Evolutionary conservation across 768 basidiomycete species (phyloP).

Genomic region (Tubosaeta brunneosetosa): DNA sequence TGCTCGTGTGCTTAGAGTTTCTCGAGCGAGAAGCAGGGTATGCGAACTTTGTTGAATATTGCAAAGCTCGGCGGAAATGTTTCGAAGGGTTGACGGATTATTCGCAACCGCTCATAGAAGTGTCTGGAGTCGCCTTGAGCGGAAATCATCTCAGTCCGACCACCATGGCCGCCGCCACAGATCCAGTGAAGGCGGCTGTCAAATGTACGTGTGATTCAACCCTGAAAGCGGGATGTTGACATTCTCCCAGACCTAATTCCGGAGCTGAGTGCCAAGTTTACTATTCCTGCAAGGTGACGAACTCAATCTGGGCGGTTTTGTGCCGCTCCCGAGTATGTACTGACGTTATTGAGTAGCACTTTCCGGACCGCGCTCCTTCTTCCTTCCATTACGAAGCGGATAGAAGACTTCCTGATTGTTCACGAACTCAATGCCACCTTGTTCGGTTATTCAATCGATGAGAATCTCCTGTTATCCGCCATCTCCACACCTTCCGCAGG

Average conservation of each 20-base stretch:
- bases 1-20: slow-evolving; percentile 2
- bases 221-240: slow-evolving; percentile 26
- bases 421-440: slow-evolving; percentile 72
- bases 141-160: slow-evolving; percentile 59
- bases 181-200: slow-evolving; percentile 38
- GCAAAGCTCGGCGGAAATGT: slow-evolving; percentile 54
- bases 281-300: slow-evolving; percentile 65
- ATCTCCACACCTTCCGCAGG: slow-evolving; percentile 67
- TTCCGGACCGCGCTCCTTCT: slow-evolving; percentile 65
- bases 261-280: slow-evolving; percentile 71
- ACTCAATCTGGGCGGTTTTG: slow-evolving; percentile 17
- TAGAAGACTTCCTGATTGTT: slow-evolving; percentile 71
- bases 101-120: slow-evolving; percentile 70
- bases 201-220: slow-evolving; percentile 50
- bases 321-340: slow-evolving; percentile 13
- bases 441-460: slow-evolving; percentile 59
- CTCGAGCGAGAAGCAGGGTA: slow-evolving; percentile 59
- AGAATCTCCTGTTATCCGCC: slow-evolving; percentile 58
- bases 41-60: slow-evolving; percentile 60
- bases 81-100: slow-evolving; percentile 59
- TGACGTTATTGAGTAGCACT: slow-evolving; percentile 41
- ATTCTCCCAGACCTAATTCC: slow-evolving; percentile 66
- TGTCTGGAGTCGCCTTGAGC: slow-evolving; percentile 45
- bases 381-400: slow-evolving; percentile 66
- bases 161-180: slow-evolving; percentile 35